Evolutionary conservation across 169 alveolate species (phyloP), one percentile per base, ranked within the genome.

Genomic region (Cryptosporidium xiaoi): DNA sequence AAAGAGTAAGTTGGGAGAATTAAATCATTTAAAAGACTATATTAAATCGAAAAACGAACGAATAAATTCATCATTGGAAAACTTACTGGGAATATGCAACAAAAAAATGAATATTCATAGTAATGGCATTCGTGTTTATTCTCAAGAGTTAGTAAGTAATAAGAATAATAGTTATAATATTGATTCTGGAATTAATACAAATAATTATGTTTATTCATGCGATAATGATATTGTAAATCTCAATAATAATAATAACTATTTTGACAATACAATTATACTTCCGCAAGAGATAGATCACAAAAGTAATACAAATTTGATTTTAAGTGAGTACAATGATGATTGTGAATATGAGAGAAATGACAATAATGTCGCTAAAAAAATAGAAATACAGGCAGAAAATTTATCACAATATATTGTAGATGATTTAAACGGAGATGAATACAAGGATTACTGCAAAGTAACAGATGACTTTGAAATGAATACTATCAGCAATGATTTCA

Each of bases 31-130:
- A 62, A 33, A n/a, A 62, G 13, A 33, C 44, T 69, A 51, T 18
- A 51, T 69, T 53, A 53, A 69, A 40, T 34, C 24, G 15, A 69
- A 69, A 69, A 69, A 55, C 51, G 67, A 36, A 31, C 51, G 51
- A 56, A 53, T 69, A 24, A 69, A 51, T 33, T 51, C 83, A n/a
- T 69, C 83, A 27, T 56, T 69, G 20, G 83, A 69, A 69, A 69
- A 66, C 27, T 64, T 69, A 33, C 36, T 69, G 16, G 67, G 67
- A 29, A 18, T 69, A 6, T 69, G 24, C 34, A 67, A 48, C 29
- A 67, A 67, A 44, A 40, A 69, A 56, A 55, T 51, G 34, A 31
- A 51, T 24, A 13, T 31, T 20, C 33, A 27, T 20, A 69, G n/a
- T 36, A 27, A 66, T 16, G 64, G 1, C 12, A 40, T 40, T 40